These are phyloP conservation scores for Echites panduratus DNA, from an alignment of 257 asterid genomes.

Conservation along the genomic window DNA sequence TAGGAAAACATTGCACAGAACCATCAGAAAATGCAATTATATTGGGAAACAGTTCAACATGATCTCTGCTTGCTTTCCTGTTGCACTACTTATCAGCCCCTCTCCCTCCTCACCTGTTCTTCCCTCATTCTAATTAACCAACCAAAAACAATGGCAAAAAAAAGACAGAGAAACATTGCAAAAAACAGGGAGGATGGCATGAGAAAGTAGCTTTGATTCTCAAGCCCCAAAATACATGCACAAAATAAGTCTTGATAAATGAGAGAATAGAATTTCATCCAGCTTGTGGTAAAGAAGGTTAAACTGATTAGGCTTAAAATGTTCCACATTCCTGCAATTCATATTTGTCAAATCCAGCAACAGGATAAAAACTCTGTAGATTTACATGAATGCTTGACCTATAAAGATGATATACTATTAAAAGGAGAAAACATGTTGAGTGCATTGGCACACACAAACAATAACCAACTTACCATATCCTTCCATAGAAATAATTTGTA, in stretches of 20 bases:
- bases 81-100: neutral
- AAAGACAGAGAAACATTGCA: neutral
- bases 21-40: neutral
- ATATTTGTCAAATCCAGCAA: neutral
- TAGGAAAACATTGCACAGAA: neutral
- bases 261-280: neutral
- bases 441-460: neutral
- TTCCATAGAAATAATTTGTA: conserved; percentile 94
- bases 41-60: neutral
- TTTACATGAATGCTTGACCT: neutral
- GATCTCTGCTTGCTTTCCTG: neutral
- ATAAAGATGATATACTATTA: neutral
- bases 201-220: neutral
- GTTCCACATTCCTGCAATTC: neutral
- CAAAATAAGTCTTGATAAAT: neutral
- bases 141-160: neutral
- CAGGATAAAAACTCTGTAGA: neutral
- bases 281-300: neutral
- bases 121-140: neutral
- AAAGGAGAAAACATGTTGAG: neutral
- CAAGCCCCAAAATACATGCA: neutral
- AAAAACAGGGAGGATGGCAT: neutral
- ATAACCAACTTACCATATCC: conserved; percentile 63
- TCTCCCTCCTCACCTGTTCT: neutral
- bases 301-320: neutral